Percentiles rank a stretch among this genome's conserved stretches.
phyloP scores from a whole-genome alignment of 2,329 filamentous ascomycete species.

The Talaromyces sp. region DNA sequence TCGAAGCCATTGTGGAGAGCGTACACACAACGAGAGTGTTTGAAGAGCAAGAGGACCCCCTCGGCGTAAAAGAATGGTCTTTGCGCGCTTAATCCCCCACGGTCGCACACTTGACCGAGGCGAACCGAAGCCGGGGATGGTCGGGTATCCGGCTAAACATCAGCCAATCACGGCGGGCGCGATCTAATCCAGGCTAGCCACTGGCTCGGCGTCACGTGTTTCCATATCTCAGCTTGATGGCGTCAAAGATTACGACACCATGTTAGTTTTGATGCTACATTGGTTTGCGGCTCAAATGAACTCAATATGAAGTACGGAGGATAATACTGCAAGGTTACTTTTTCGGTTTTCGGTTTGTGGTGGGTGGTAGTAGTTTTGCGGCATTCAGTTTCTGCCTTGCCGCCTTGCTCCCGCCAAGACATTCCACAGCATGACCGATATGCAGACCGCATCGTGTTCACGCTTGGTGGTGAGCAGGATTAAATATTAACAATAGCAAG shows the following conservation, averaged over 20 bases:
- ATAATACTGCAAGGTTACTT: neutral
- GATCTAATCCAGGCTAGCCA: neutral
- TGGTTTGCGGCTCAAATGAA: neutral
- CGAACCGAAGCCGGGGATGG: neutral
- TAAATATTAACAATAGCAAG: neutral
- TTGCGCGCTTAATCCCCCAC: neutral
- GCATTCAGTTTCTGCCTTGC: neutral
- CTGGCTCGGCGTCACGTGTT: neutral
- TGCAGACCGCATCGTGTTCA: neutral
- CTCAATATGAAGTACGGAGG: neutral
- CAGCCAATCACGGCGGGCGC: neutral
- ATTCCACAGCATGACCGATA: neutral
- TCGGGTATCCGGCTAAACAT: neutral
- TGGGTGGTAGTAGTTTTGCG: too few species aligned
- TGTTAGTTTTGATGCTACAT: neutral
- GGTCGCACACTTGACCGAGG: neutral
- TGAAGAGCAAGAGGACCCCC: too few species aligned
- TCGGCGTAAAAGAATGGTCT: too few species aligned
- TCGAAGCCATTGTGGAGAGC: constrained; percentile 33
- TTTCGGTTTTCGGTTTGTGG: too few species aligned
- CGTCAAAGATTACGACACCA: neutral
- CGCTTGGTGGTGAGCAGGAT: neutral
- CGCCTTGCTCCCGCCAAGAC: neutral
- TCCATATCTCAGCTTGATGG: neutral
- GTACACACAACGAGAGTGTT: neutral